A percentile compares a stretch with the other conserved stretches of the same genome.
phyloP scores from a whole-genome alignment of 2,329 filamentous ascomycete species.

The Xylaria arbuscula region DNA sequence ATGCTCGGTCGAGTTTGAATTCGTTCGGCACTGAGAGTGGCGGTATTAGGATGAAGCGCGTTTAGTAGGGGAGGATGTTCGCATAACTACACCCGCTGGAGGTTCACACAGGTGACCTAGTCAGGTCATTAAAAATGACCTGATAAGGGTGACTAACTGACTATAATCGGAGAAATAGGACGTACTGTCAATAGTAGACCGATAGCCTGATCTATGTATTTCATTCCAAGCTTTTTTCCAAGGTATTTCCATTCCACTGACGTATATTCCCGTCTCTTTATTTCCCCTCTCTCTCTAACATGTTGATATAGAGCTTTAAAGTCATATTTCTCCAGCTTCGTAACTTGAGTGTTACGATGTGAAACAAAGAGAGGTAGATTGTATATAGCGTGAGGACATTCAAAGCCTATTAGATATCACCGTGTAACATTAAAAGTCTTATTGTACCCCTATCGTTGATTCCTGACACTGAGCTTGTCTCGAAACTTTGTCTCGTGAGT shows the following conservation, averaged over 20 bases:
- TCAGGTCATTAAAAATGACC: neutral
- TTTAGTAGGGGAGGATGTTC: constrained; percentile 15
- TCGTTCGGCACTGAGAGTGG: neutral
- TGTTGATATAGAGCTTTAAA: constrained; percentile 36
- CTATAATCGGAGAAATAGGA: neutral
- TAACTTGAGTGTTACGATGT: no score
- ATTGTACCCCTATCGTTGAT: no score
- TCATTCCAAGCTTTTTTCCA: constrained; percentile 29
- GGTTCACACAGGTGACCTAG: constrained; percentile 5
- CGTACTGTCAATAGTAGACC: neutral
- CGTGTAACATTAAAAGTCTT: no score
- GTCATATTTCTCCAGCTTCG: constrained; percentile 37
- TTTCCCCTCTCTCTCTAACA: neutral
- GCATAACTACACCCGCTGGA: constrained; percentile 18
- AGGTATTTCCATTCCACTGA: constrained; percentile 9
- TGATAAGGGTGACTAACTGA: neutral
- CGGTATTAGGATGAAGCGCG: no score
- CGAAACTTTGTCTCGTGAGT: constrained; percentile 40
- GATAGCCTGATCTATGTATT: constrained; percentile 15
- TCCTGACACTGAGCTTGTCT: no score
- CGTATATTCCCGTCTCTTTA: constrained; percentile 19
- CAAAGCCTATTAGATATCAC: no score
- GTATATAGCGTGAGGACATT: no score
- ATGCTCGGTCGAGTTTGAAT: no score
- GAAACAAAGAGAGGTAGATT: no score